phyloP scores from a whole-genome alignment of 805 yeast genomes.

The Kurtzmaniella cleridarum region DNA sequence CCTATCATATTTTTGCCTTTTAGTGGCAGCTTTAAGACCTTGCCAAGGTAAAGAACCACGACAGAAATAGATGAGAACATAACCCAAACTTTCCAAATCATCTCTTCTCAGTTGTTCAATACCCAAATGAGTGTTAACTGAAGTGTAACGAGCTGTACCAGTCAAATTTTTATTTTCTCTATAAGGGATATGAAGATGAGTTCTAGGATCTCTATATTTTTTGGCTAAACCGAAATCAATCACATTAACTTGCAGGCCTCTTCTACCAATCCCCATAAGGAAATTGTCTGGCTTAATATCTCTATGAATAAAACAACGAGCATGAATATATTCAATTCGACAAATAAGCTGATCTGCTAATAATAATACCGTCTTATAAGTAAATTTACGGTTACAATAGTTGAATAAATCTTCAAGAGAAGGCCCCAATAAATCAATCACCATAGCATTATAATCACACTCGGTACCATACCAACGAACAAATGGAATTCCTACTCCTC shows the following conservation, averaged over 20 bases:
- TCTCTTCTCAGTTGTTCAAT: conserved; percentile 96
- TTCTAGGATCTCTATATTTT: conserved; percentile 89
- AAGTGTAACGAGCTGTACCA: conserved; percentile 96
- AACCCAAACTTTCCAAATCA: conserved; percentile 91
- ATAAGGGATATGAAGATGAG: conserved; percentile 92
- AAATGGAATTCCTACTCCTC: conserved; percentile 96
- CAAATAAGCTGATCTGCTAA: conserved; percentile 93
- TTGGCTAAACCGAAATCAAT: conserved; percentile 93
- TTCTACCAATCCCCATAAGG: conserved; percentile 83
- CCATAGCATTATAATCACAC: conserved; percentile 95
- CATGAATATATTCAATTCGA: conserved; percentile 92
- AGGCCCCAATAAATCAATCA: conserved; percentile 92
- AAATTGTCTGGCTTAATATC: conserved; percentile 84
- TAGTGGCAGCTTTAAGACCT: conserved; percentile 93
- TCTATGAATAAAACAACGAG: conserved; percentile 83
- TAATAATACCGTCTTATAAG: conserved; percentile 86
- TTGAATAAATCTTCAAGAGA: conserved; percentile 92
- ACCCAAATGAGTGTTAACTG: conserved; percentile 93
- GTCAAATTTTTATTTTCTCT: conserved; percentile 94
- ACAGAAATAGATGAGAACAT: conserved; percentile 89
- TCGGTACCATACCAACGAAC: conserved; percentile 88
- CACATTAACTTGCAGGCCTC: conserved; percentile 93
- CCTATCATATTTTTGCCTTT: conserved; percentile 94
- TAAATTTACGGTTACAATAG: conserved; percentile 90
- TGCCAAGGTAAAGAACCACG: conserved; percentile 98